Evolutionary conservation across 2,329 filamentous ascomycete genomes (phyloP), one percentile per base, ranked within the genome.

Genomic region (Chaetomium sp.): DNA sequence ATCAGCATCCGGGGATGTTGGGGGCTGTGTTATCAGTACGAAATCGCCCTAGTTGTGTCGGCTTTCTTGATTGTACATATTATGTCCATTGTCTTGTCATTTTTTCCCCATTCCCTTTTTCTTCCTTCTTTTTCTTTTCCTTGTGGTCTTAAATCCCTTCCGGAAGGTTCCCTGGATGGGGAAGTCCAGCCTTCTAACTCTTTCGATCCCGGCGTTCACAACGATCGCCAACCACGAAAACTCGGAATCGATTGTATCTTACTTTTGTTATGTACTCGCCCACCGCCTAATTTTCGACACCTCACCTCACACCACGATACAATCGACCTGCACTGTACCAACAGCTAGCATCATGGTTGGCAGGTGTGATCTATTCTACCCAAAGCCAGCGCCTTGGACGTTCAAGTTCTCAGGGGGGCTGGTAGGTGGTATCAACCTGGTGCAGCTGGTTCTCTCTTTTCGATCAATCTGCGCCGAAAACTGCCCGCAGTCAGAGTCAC

Each of bases 1-100:
- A 14, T 41, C 6, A 32, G 14, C 56, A 49, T 46, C 27, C 6
- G 5, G 46, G 35, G 41, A 43, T 46, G 35, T 49, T 45, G 33
- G 37, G 38, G 49, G 36, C 27, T 46, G 53, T 44, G 49, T 38
- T 12, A 60, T 52, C 54, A 54, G 43, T 47, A 59, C 55, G 59
- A 53, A 34, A 27, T 27, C 19, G 19, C 19, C 19, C 19, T 27
- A 27, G 50, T 55, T 53, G 41, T 51, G 48, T 54, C 52, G 48
- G 33, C 47, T 56, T 27, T 53, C 10, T 50, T 57, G 50, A 61
- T 62, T 65, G 64, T 65, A 66, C 61, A 66, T 66, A 63, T 61
- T 62, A 36, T 46, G 51, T 47, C 45, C 51, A 41, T 52, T 45
- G 19, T 27, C 19, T 27, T 27, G 19, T 27, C 19, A 27, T 27